Evolutionary conservation across 352 stramenopile species (phyloP).

Genomic region (Elongisporangium undulatum): DNA sequence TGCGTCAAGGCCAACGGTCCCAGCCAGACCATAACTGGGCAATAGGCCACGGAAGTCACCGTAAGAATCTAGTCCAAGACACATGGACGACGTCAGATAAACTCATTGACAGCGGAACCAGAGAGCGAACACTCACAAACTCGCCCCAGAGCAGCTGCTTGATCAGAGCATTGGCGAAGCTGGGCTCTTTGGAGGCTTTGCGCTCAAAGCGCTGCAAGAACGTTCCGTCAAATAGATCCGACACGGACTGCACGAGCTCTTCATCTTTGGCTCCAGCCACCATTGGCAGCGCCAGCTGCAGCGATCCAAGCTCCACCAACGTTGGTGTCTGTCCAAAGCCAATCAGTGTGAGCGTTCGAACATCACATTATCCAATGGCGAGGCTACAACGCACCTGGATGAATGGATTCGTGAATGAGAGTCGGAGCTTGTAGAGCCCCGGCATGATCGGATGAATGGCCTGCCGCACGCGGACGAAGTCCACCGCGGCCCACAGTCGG

Average conservation of each 20-base stretch:
- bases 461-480: not conserved
- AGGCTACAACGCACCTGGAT: not conserved
- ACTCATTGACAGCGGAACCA: not conserved
- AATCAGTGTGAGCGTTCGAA: not conserved
- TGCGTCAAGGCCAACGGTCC: constrained; percentile 42
- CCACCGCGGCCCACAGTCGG: not conserved
- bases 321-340: not conserved
- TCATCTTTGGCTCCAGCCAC: not conserved
- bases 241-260: not conserved
- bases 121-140: not conserved
- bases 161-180: not conserved
- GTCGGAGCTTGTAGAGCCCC: not conserved
- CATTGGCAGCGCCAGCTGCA: not conserved
- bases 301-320: not conserved
- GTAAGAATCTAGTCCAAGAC: constrained; percentile 25
- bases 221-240: not conserved
- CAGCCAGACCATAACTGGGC: constrained; percentile 35
- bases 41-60: constrained; percentile 45
- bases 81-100: not conserved
- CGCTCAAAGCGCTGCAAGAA: not conserved
- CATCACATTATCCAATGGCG: not conserved
- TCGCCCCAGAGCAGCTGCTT: not conserved
- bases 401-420: not conserved
- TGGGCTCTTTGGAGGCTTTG: not conserved
- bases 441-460: not conserved